phyloP scores from a whole-genome alignment of 768 basidiomycete genomes.

The Pleurotus cornucopiae region DNA sequence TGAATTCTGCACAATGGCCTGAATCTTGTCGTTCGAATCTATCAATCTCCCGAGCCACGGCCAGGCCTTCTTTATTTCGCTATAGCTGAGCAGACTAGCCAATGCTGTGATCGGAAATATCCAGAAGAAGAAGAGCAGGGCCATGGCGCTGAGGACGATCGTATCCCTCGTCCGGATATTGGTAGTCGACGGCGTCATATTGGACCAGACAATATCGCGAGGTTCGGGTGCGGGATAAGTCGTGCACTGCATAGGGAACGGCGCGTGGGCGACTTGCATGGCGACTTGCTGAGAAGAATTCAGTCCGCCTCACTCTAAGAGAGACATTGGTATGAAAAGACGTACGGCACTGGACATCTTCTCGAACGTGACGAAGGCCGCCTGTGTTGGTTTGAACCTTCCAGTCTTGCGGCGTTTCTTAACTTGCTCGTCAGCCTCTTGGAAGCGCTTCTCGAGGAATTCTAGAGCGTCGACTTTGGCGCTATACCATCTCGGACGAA shows the following conservation, averaged over 20 bases:
- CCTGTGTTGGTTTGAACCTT: constrained; percentile 76
- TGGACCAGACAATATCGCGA: constrained; percentile 93
- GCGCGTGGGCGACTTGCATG: constrained; percentile 75
- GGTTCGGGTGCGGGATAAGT: constrained; percentile 89
- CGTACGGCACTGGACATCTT: constrained; percentile 89
- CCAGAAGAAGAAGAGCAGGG: constrained; percentile 85
- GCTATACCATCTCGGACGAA: constrained; percentile 72
- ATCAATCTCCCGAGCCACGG: constrained; percentile 88
- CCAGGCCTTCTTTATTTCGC: constrained; percentile 86
- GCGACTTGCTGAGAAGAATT: constrained; percentile 68
- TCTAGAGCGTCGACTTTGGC: constrained; percentile 86
- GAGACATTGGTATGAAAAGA: constrained; percentile 8
- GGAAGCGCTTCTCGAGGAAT: constrained; percentile 76
- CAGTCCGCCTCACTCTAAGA: neutral
- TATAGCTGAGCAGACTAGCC: constrained; percentile 84
- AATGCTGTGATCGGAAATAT: constrained; percentile 85
- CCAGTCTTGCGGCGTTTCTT: constrained; percentile 66
- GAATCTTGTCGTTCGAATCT: constrained; percentile 72
- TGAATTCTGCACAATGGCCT: constrained; percentile 91
- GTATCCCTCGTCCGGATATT: constrained; percentile 63
- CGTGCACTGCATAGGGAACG: constrained; percentile 57
- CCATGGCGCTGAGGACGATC: constrained; percentile 67
- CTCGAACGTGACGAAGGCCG: constrained; percentile 95
- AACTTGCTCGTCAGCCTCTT: constrained; percentile 79
- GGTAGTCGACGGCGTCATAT: constrained; percentile 65